Percentiles rank a stretch among this genome's conserved stretches.
Conservation (phyloP, 2,329 filamentous ascomycete genomes). For the Pyrenophora graminea region DNA sequence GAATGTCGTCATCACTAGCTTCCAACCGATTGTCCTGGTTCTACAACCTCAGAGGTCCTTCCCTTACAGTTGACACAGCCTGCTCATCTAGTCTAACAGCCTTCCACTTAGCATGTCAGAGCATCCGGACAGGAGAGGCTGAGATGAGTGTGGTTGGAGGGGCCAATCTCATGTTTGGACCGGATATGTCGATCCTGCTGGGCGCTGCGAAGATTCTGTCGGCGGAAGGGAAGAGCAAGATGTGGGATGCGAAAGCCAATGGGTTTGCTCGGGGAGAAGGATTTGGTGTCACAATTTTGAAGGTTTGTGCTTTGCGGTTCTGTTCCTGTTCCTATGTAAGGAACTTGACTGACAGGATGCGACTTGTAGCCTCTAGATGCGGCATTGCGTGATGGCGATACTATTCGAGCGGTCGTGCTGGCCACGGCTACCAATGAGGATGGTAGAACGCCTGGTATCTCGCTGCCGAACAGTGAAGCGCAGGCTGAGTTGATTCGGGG, state of each 20-base stretch:
- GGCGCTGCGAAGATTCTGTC: slow-evolving; percentile 10
- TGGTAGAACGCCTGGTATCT: slow-evolving; percentile 61
- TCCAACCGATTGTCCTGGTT: slow-evolving; percentile 20
- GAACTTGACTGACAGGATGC: not conserved
- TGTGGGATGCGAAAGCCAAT: slow-evolving; percentile 34
- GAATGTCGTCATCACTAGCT: slow-evolving; percentile 5
- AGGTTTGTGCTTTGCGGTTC: slow-evolving; percentile 8
- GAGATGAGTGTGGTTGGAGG: slow-evolving; percentile 45
- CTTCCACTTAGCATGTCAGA: slow-evolving; percentile 27
- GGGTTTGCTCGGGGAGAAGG: slow-evolving; percentile 41
- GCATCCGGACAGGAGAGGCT: slow-evolving; percentile 28
- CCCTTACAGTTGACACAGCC: slow-evolving; percentile 26
- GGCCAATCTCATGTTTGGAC: slow-evolving; percentile 41
- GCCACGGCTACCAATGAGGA: slow-evolving; percentile 52
- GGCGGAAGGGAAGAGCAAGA: slow-evolving; percentile 29
- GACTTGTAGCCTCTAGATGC: slow-evolving; percentile 15
- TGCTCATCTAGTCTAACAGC: slow-evolving; percentile 25
- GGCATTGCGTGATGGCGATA: slow-evolving; percentile 34
- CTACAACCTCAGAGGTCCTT: slow-evolving; percentile 24
- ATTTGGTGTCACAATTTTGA: slow-evolving; percentile 31
- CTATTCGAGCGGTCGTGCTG: slow-evolving; percentile 33
- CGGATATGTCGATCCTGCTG: slow-evolving; percentile 14
- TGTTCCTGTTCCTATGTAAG: too few species aligned
- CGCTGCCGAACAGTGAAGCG: slow-evolving; percentile 60
- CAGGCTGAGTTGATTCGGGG: slow-evolving; percentile 39